A percentile compares a stretch with the other conserved stretches of the same genome.
Conservation (phyloP, 139 green algal genomes). For the Micromonas commoda region DNA sequence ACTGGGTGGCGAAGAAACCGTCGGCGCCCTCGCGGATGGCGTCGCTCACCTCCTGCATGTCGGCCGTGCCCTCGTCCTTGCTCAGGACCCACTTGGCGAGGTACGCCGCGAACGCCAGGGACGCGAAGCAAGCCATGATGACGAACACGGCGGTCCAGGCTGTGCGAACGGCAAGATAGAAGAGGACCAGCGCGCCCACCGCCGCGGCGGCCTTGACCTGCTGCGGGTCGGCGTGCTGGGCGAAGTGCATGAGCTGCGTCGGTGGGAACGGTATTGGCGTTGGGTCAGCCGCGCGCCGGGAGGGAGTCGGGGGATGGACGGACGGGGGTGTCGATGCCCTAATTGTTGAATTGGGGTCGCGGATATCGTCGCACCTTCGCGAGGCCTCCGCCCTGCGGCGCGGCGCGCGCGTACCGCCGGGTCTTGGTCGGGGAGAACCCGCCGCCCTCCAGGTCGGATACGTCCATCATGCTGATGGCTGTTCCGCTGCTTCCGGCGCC, state of each 20-base stretch:
- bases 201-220: not conserved
- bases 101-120: constrained; percentile 50
- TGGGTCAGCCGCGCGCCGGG: no score
- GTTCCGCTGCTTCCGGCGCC: no score
- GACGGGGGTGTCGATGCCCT: no score
- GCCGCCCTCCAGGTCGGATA: not conserved
- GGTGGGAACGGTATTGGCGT: not conserved
- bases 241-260: not conserved
- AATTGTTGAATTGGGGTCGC: no score
- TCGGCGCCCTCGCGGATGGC: constrained; percentile 60
- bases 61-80: constrained; percentile 55
- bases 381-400: no score
- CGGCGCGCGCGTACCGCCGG: not conserved
- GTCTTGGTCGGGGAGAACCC: not conserved
- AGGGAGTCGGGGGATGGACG: not conserved
- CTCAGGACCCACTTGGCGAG: constrained; percentile 55
- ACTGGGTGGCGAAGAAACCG: constrained; percentile 58
- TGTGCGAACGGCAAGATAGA: not conserved
- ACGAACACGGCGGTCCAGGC: constrained; percentile 36
- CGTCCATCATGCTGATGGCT: not conserved
- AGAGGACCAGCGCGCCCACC: not conserved
- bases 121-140: constrained; percentile 44
- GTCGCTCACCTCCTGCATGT: constrained; percentile 56
- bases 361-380: no score
- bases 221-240: not conserved